Base-by-base conservation (phyloP, 2,329 filamentous ascomycete species). In the Aspergillus clavatus region DNA sequence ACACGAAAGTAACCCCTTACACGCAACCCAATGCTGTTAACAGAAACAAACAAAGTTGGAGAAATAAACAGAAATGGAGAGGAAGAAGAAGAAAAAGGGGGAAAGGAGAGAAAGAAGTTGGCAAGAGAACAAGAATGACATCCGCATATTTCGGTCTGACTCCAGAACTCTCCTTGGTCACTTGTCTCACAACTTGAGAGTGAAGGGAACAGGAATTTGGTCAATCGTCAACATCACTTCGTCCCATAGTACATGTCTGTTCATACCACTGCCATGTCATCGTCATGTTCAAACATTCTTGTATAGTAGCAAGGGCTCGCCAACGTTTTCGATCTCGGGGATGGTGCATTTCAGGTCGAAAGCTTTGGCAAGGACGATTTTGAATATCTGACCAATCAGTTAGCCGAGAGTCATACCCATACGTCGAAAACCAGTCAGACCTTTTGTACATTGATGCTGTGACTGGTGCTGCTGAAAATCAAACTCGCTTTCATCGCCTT, bases 361-460 rank as follows among this genome's bases (percentile, higher is more conserved):
- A 2, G 93, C 93, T 72, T 98, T 98, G 53, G 91, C 95, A 19
- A 98, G 80, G 46, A 98, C 93, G 59, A 98, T 98, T 72, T 98
- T 98, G 81, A 98, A 98, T 64, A 98, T 98, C 91, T 97, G 60
- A 2, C 18, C 6, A 16, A 7, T 12, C 14, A 12, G 47, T 72
- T 47, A 73, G 64, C 36, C 23, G 38, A 21, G 11, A 24, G 3
- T 5, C 3, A 18, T 28, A 1, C 4, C 19, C 18, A 21, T 39
- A 40, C 54, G 29, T 43, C 7, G 16, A 19, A n/a, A n/a, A n/a
- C 33, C 3, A 28, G 40, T 38, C 69, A 38, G 65, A 95, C 91
- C 86, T 97, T 98, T 72, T 98, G 93, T 52, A 98, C 93, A 61
- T 98, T 98, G 77, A 98, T 98, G 70, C 90, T 96, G 73, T 98